These are phyloP conservation scores for Penicillium polonicum DNA, from an alignment of 2,329 filamentous ascomycete genomes.

Conservation along the genomic window DNA sequence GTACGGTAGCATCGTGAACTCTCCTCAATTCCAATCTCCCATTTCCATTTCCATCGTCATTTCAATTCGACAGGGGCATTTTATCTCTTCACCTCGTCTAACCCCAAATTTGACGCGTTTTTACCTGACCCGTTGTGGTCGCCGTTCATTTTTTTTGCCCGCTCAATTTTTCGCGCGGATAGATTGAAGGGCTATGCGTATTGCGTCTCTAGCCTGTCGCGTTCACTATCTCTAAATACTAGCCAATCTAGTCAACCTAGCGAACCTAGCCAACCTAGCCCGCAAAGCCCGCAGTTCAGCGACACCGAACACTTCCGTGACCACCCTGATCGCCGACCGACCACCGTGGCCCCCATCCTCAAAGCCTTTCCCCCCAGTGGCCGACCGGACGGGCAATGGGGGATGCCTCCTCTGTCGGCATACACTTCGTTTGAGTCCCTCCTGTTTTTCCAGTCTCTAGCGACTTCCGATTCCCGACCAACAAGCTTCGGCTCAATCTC, in stretches of 20 bases:
- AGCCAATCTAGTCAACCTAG: neutral
- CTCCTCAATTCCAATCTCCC: slow-evolving; percentile 1
- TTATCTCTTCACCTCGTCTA: neutral
- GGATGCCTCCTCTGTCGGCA: slow-evolving; percentile 60
- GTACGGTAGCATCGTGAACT: slow-evolving; percentile 1
- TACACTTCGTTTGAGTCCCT: slow-evolving; percentile 86
- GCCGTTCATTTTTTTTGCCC: slow-evolving; percentile 5
- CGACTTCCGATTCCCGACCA: slow-evolving; percentile 64
- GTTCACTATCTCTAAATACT: slow-evolving; percentile 1
- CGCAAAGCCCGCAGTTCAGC: neutral
- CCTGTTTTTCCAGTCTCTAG: slow-evolving; percentile 77
- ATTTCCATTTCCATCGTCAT: slow-evolving; percentile 9
- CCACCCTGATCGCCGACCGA: slow-evolving; percentile 5
- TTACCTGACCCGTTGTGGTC: slow-evolving; percentile 12
- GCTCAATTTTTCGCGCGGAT: slow-evolving; percentile 18
- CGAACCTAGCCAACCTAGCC: neutral
- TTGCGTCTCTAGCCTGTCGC: slow-evolving; percentile 9
- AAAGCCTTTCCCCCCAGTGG: slow-evolving; percentile 36
- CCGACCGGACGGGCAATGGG: slow-evolving; percentile 45
- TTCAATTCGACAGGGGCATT: neutral
- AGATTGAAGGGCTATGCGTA: slow-evolving; percentile 24
- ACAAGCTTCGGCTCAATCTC: slow-evolving; percentile 71
- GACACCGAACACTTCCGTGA: slow-evolving; percentile 1
- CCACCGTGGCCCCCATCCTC: slow-evolving; percentile 41
- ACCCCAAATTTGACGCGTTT: neutral